These are phyloP conservation scores for Ophiostoma ulmi DNA, from an alignment of 2,329 filamentous ascomycete genomes.

Conservation along the genomic window DNA sequence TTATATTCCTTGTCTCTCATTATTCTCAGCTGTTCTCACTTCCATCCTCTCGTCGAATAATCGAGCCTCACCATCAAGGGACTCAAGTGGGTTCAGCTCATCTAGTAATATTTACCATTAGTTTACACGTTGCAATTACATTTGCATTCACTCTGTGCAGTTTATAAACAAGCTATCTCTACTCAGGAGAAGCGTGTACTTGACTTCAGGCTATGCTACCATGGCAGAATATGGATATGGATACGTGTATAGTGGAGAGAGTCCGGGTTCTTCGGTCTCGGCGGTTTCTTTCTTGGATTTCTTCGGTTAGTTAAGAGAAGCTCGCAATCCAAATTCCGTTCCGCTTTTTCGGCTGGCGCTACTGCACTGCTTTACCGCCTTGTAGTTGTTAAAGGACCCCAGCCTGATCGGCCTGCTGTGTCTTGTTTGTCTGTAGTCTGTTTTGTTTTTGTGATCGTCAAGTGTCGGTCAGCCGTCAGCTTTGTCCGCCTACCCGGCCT, in stretches of 20 bases:
- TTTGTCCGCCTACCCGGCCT: background rate
- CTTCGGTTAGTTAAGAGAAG: background rate
- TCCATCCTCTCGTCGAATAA: too few species aligned
- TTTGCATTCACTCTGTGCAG: background rate
- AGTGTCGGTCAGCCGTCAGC: background rate
- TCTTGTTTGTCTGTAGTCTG: background rate
- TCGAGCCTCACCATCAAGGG: background rate
- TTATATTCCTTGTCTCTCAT: background rate
- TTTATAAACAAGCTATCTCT: background rate
- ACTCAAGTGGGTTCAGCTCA: background rate
- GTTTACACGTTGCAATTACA: background rate
- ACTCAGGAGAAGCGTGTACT: background rate
- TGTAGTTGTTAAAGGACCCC: background rate
- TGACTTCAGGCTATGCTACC: background rate
- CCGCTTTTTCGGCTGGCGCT: background rate
- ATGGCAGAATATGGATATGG: background rate
- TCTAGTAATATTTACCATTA: background rate
- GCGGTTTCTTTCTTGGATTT: background rate
- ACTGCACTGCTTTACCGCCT: conserved; percentile 12
- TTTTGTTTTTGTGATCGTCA: background rate
- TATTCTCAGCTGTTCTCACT: background rate
- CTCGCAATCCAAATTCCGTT: background rate
- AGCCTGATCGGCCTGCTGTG: background rate
- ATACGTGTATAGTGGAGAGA: conserved; percentile 6
- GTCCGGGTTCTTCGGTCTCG: background rate